Conservation (phyloP, 306 rosid species). For the Begonia masoniana region DNA sequence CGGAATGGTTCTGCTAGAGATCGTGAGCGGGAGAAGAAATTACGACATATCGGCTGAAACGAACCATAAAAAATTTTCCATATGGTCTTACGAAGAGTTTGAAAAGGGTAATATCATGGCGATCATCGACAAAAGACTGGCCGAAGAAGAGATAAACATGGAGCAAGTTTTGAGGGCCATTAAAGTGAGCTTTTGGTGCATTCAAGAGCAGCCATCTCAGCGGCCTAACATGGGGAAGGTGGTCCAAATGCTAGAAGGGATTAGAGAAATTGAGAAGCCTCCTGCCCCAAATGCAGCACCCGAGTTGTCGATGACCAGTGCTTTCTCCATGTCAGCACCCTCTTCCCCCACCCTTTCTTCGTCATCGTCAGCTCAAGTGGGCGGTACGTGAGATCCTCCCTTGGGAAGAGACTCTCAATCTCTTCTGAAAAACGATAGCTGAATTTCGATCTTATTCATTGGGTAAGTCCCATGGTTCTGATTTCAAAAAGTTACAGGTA, state of each 20-base stretch:
- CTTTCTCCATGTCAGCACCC: conserved; percentile 21
- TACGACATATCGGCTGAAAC: conserved; percentile 60
- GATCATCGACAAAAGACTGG: conserved; percentile 51
- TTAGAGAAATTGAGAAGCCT: conserved; percentile 39
- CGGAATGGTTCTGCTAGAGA: conserved; percentile 85
- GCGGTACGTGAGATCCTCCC: too few relatives aligned
- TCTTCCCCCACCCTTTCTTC: conserved; percentile 27
- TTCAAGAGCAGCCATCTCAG: conserved; percentile 68
- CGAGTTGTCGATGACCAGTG: conserved; percentile 29
- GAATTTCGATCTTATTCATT: not conserved
- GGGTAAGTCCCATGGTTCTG: too few relatives aligned
- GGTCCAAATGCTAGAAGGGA: conserved; percentile 83
- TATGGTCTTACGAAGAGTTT: conserved; percentile 69
- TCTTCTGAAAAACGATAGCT: not conserved
- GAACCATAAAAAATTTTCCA: conserved; percentile 42
- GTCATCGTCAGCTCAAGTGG: conserved; percentile 22
- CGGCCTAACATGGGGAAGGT: conserved; percentile 74
- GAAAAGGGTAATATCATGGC: conserved; percentile 45
- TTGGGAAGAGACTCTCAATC: conserved; percentile 9
- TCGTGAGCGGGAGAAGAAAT: conserved; percentile 71
- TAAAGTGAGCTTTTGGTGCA: conserved; percentile 80
- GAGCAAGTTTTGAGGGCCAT: conserved; percentile 48
- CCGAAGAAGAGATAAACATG: conserved; percentile 36
- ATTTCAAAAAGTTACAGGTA: too few relatives aligned
- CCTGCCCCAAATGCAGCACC: conserved; percentile 34